Conservation (phyloP, 164 flowering plant species). For the Aristolochia californica region DNA sequence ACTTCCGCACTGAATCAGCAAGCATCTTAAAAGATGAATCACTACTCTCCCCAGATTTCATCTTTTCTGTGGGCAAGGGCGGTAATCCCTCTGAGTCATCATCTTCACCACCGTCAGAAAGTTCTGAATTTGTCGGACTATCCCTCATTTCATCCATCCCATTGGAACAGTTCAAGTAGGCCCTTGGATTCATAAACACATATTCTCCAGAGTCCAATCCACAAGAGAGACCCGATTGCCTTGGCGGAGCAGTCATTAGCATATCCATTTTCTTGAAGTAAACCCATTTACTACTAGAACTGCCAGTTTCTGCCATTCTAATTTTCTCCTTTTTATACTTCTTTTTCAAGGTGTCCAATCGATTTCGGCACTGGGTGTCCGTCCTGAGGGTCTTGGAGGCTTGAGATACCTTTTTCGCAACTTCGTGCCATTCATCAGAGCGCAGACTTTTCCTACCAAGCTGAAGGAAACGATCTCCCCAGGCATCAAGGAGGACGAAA, state of each 20-base stretch:
- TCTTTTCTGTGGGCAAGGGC: conserved; percentile 30
- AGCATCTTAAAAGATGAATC: conserved; percentile 41
- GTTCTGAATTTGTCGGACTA: conserved; percentile 63
- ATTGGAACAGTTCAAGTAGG: conserved; percentile 61
- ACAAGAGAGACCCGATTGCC: conserved; percentile 53
- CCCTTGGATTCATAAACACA: conserved; percentile 69
- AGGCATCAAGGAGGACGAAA: conserved; percentile 51
- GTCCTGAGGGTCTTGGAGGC: conserved; percentile 27
- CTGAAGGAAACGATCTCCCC: conserved; percentile 82
- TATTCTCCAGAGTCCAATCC: conserved; percentile 93
- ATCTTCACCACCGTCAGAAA: conserved; percentile 25
- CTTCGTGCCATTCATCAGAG: conserved; percentile 79
- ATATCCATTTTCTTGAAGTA: conserved; percentile 79
- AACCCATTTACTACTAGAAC: conserved; percentile 43
- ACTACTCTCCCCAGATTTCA: conserved; percentile 10
- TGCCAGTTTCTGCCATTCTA: conserved; percentile 29
- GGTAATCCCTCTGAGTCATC: conserved; percentile 49
- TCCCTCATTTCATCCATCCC: conserved; percentile 89
- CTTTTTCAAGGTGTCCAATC: conserved; percentile 70
- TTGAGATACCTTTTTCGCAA: conserved; percentile 64
- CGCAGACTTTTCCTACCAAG: conserved; percentile 80
- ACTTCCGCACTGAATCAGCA: conserved; percentile 68
- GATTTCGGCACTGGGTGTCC: conserved; percentile 56
- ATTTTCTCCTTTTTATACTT: conserved; percentile 74
- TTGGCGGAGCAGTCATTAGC: conserved; percentile 24